Conservation (phyloP, 2,329 filamentous ascomycete genomes). For the Aspergillus aculeatinus region DNA sequence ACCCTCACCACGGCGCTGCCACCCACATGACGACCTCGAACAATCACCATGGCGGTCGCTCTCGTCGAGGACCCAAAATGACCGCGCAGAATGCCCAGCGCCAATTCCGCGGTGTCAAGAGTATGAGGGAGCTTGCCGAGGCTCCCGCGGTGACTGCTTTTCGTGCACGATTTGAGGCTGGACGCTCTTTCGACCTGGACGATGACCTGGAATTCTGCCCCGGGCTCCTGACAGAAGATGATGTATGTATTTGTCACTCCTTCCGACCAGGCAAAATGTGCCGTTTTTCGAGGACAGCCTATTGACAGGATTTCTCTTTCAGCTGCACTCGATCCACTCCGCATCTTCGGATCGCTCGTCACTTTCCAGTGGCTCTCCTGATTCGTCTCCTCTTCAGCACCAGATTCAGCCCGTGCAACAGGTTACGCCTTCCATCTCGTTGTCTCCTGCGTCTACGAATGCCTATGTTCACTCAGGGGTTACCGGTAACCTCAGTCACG, state of each 20-base stretch:
- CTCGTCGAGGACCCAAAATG: slow-evolving; percentile 77
- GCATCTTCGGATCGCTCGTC: slow-evolving; percentile 89
- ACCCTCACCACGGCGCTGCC: slow-evolving; percentile 50
- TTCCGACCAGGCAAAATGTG: not conserved
- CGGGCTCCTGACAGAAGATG: slow-evolving; percentile 83
- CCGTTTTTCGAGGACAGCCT: not conserved
- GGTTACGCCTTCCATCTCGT: slow-evolving; percentile 69
- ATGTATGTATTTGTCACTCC: slow-evolving; percentile 59
- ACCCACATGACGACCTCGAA: slow-evolving; percentile 58
- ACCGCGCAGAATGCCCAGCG: slow-evolving; percentile 80
- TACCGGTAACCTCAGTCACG: slow-evolving; percentile 64
- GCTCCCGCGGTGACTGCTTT: slow-evolving; percentile 73
- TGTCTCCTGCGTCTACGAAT: slow-evolving; percentile 61
- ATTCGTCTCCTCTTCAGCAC: slow-evolving; percentile 86
- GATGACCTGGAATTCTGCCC: slow-evolving; percentile 97
- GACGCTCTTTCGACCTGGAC: slow-evolving; percentile 90
- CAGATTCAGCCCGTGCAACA: slow-evolving; percentile 71
- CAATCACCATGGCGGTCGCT: slow-evolving; percentile 80
- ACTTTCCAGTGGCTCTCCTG: slow-evolving; percentile 88
- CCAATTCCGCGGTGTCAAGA: slow-evolving; percentile 80
- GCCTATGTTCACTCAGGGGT: slow-evolving; percentile 64
- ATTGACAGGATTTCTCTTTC: slow-evolving; percentile 29
- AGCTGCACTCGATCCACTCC: slow-evolving; percentile 90
- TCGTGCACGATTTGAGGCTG: slow-evolving; percentile 84
- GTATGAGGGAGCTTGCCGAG: slow-evolving; percentile 82